phyloP scores from a whole-genome alignment of 2,329 filamentous ascomycete genomes.

The Cucurbitaria berberidis region DNA sequence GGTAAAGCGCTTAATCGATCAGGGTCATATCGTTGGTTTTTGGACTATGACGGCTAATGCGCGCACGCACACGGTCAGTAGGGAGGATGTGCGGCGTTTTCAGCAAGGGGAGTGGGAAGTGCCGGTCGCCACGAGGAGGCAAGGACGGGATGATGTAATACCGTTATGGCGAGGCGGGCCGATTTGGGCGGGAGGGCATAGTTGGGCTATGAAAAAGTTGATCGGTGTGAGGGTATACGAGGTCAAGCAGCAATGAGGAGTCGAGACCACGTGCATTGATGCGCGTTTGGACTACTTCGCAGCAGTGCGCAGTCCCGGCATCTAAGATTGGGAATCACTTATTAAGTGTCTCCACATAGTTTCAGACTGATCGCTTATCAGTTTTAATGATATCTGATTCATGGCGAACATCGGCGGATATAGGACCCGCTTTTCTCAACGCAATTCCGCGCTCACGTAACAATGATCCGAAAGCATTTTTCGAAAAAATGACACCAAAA shows the following conservation, averaged over 20 bases:
- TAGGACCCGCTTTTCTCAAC: conserved; percentile 7
- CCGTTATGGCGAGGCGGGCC: conserved; percentile 33
- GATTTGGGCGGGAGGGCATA: conserved; percentile 25
- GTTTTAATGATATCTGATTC: background rate
- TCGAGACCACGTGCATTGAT: no score
- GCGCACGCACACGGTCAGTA: conserved; percentile 23
- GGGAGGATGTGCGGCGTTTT: conserved; percentile 27
- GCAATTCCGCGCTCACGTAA: conserved; percentile 21
- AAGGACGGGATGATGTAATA: conserved; percentile 20
- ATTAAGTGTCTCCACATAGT: background rate
- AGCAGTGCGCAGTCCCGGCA: background rate
- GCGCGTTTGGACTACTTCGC: background rate
- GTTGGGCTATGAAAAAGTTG: conserved; percentile 27
- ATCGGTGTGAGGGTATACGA: conserved; percentile 28
- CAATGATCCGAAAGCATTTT: conserved; percentile 1
- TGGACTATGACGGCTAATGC: conserved; percentile 28
- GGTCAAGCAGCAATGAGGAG: conserved; percentile 10
- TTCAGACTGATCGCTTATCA: background rate
- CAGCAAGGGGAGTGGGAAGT: conserved; percentile 31
- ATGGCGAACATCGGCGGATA: conserved; percentile 3
- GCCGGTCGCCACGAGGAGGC: conserved; percentile 16
- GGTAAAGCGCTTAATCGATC: conserved; percentile 23
- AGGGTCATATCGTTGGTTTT: conserved; percentile 29
- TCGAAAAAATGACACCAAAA: background rate
- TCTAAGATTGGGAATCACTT: no score